Evolutionary conservation across 257 asterid species (phyloP).

Genomic region (Osmanthus fragrans): DNA sequence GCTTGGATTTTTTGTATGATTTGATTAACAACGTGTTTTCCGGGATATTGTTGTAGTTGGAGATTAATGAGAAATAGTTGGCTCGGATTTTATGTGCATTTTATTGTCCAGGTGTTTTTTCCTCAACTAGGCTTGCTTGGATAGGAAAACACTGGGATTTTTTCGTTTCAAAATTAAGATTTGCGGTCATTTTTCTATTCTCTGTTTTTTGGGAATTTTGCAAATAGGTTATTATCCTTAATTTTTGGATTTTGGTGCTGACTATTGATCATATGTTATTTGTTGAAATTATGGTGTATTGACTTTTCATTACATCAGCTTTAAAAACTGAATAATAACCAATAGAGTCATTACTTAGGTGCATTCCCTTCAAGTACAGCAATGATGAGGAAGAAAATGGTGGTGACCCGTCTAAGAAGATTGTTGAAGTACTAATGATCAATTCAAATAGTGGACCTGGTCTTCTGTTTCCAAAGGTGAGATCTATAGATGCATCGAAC

Average conservation of each 20-base stretch:
- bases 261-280: not conserved
- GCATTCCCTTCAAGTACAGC: constrained; percentile 73
- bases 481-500: constrained; percentile 12
- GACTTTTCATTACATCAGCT: not conserved
- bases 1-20: not conserved
- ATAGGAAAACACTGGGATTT: not conserved
- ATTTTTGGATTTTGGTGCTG: not conserved
- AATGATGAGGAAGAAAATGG: constrained; percentile 43
- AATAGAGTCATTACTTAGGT: constrained; percentile 46
- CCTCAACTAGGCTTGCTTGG: constrained; percentile 19
- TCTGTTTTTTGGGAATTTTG: not conserved
- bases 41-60: not conserved
- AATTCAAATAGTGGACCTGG: constrained; percentile 94
- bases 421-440: constrained; percentile 82
- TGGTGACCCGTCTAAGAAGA: constrained; percentile 44
- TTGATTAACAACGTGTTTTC: not conserved
- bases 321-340: constrained; percentile 14
- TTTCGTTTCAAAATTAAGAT: not conserved
- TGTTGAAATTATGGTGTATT: not conserved
- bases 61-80: too few species aligned
- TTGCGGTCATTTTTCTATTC: constrained; percentile 4
- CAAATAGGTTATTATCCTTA: not conserved
- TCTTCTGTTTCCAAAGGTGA: constrained; percentile 92
- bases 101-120: constrained; percentile 11
- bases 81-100: constrained; percentile 2